Percentiles rank a stretch among this genome's conserved stretches.
phyloP scores from a whole-genome alignment of 2,329 filamentous ascomycete genomes.

The Monosporascus sp. region DNA sequence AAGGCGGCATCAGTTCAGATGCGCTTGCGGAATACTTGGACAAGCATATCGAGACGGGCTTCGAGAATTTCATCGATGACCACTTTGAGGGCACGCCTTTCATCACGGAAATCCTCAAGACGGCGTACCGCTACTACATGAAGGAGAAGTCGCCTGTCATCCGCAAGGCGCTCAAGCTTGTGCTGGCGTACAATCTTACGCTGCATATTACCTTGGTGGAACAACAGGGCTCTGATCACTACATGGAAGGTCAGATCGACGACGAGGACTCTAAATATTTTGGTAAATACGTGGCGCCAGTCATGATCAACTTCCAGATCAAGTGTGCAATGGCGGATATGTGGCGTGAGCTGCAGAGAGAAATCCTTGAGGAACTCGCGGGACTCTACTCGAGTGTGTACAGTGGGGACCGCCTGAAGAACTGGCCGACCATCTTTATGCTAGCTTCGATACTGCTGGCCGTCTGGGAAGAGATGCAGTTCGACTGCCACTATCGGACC shows the following conservation, averaged over 20 bases:
- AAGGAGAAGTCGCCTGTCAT: conserved; percentile 86
- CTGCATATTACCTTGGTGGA: conserved; percentile 93
- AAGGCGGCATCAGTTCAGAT: conserved; percentile 76
- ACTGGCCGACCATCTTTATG: conserved; percentile 99
- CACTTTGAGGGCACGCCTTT: conserved; percentile 96
- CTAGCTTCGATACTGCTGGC: conserved; percentile 86
- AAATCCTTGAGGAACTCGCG: conserved; percentile 90
- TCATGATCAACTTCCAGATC: conserved; percentile 99
- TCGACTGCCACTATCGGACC: conserved; percentile 93
- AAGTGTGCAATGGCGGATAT: conserved; percentile 95
- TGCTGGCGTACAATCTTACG: conserved; percentile 93
- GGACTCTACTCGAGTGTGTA: conserved; percentile 94
- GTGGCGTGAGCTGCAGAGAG: conserved; percentile 97
- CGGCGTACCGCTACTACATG: conserved; percentile 85
- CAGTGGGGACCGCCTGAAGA: conserved; percentile 94
- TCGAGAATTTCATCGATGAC: conserved; percentile 90
- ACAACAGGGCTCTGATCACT: conserved; percentile 75
- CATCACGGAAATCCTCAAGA: conserved; percentile 93
- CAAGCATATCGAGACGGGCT: conserved; percentile 86
- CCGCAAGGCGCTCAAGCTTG: conserved; percentile 90
- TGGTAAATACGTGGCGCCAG: conserved; percentile 85
- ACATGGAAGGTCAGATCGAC: conserved; percentile 75
- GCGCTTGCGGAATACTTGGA: conserved; percentile 89
- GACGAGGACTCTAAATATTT: conserved; percentile 81
- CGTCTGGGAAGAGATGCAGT: conserved; percentile 98